These are phyloP conservation scores for Talaromyces rugulosus DNA, from an alignment of 2,329 filamentous ascomycete species.

Conservation along the genomic window DNA sequence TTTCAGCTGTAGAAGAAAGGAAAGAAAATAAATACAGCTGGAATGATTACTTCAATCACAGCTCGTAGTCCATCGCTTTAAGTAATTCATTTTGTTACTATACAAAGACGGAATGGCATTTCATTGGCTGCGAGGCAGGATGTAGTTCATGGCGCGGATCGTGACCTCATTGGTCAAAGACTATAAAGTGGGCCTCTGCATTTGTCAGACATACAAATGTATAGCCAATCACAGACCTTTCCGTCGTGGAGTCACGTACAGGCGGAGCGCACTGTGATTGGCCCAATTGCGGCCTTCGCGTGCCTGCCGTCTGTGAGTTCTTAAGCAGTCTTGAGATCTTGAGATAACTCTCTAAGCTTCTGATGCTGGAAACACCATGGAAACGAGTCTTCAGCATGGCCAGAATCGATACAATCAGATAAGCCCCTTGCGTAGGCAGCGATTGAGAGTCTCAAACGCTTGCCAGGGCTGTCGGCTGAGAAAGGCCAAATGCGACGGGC, in stretches of 20 bases:
- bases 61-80: neutral
- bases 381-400: neutral
- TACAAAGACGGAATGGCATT: neutral
- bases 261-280: constrained; percentile 1
- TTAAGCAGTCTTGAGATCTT: neutral
- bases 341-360: neutral
- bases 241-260: neutral
- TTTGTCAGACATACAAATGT: neutral
- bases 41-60: too few relatives aligned
- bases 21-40: neutral
- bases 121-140: neutral
- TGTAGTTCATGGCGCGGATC: neutral
- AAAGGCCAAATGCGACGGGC: constrained; percentile 18
- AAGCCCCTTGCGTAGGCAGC: constrained; percentile 7
- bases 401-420: neutral
- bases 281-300: neutral
- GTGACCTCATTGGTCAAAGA: neutral
- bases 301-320: neutral
- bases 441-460: constrained; percentile 16
- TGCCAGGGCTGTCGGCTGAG: constrained; percentile 17
- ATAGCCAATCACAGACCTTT: neutral
- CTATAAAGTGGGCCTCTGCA: neutral
- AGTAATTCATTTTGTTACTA: neutral
- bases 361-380: neutral
- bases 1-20: neutral